Evolutionary conservation across 2,329 filamentous ascomycete genomes (phyloP), one percentile per base, ranked within the genome.

Genomic region (Penicillium sp.): DNA sequence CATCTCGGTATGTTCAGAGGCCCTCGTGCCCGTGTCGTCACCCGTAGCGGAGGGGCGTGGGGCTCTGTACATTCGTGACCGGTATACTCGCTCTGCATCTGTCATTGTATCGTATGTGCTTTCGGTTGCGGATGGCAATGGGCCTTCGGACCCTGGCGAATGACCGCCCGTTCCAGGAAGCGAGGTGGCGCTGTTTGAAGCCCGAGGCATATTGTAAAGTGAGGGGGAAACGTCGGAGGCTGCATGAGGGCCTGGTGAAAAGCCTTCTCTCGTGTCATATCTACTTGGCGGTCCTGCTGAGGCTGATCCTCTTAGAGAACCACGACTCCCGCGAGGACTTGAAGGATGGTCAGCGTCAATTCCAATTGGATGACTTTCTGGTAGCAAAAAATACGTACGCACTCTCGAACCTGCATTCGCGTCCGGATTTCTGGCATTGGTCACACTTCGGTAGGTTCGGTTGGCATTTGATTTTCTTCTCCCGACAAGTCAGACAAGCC

Each of bases 381-480:
- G 6, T 51, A 21, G 16, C 19, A n/a, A 35, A 50, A 21, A 47
- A 13, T 39, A 87, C 88, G 85, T 79, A 93, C 90, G 90, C 90
- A 76, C 90, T 90, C 76, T 91, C 90, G 70, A 91, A 92, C 75
- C 88, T 88, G 83, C 93, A 96, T 19, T 89, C 81, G 48, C 91
- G 84, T 55, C 92, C 91, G 70, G 93, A 93, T 77, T 96, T 96
- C 71, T 95, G 89, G 73, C 93, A 97, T 76, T 96, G 92, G 53
- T 93, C 85, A 67, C 93, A 97, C 65, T 91, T 91, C 39, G 90
- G 90, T 63, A 86, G 89, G 66, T 93, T 91, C 1, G 92, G 93
- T 63, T 96, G 91, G 70, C 93, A 97, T 75, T 96, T 96, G 78
- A 97, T 96, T 81, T 96, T 97, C 85, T 96, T 97, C 77, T 96